A percentile compares a stretch with the other conserved stretches of the same genome.
Conservation (phyloP, 495 filamentous ascomycete genomes). For the Penicillium verhagenii region DNA sequence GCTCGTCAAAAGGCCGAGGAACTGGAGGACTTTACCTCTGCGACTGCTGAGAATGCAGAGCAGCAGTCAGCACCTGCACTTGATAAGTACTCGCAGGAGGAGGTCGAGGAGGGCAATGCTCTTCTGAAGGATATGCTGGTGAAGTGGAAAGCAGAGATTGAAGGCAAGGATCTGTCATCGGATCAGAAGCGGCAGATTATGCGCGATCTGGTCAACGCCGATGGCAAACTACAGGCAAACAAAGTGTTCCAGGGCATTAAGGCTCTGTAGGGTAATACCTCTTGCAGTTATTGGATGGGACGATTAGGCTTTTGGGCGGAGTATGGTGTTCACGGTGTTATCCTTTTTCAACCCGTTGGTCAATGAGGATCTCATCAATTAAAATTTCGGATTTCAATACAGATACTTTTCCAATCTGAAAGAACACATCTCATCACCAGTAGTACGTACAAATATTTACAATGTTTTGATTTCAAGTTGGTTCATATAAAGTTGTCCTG, state of each 20-base stretch:
- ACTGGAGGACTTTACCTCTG: slow-evolving; percentile 88
- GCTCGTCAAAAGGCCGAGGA: slow-evolving; percentile 97
- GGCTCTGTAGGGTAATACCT: slow-evolving; percentile 66
- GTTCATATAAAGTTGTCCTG: not conserved
- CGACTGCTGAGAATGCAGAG: slow-evolving; percentile 57
- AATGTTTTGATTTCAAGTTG: no score
- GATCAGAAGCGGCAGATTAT: slow-evolving; percentile 78
- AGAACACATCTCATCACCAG: no score
- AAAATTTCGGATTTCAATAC: not conserved
- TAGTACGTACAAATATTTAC: no score
- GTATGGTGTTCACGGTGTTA: slow-evolving; percentile 17
- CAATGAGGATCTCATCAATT: slow-evolving; percentile 1
- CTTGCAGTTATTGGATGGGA: not conserved
- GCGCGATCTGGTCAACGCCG: slow-evolving; percentile 71
- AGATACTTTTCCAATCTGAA: no score
- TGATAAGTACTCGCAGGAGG: slow-evolving; percentile 69
- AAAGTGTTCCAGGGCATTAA: slow-evolving; percentile 89
- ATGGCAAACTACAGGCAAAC: slow-evolving; percentile 72
- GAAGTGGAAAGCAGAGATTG: slow-evolving; percentile 85
- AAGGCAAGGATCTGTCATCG: slow-evolving; percentile 59
- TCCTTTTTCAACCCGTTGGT: not conserved
- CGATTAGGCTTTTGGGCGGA: slow-evolving; percentile 2
- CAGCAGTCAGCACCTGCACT: slow-evolving; percentile 34
- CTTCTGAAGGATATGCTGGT: slow-evolving; percentile 82
- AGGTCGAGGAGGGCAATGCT: slow-evolving; percentile 87